Conservation (phyloP, 23 red algal species). For the Gracilaria gracilis region DNA sequence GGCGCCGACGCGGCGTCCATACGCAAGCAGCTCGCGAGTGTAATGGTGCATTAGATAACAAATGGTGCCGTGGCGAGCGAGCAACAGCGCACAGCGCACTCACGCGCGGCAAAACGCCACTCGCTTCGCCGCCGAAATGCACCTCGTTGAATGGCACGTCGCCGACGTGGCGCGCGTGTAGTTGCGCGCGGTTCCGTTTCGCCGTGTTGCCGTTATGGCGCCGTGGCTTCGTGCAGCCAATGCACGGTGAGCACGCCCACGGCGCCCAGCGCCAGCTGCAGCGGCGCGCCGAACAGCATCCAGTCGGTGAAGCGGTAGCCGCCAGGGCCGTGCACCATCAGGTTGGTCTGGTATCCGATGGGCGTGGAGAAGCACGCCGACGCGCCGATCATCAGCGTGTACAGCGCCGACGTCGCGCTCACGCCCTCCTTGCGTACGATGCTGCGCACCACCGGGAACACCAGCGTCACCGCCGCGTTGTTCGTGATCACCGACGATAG, state of each 20-base stretch:
- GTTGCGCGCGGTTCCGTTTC: background rate
- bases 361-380: constrained; percentile 72
- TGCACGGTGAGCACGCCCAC: constrained; percentile 28
- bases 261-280: constrained; percentile 27
- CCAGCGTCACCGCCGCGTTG: constrained; percentile 67
- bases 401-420: constrained; percentile 55
- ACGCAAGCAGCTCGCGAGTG: no score
- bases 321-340: constrained; percentile 67
- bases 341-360: constrained; percentile 75
- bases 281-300: constrained; percentile 40
- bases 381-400: constrained; percentile 59
- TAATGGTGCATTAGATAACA: no score
- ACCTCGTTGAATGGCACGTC: background rate
- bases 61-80: no score
- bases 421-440: constrained; percentile 18
- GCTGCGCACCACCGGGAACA: constrained; percentile 62
- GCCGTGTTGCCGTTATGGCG: no score
- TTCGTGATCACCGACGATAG: constrained; percentile 75
- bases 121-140: no score
- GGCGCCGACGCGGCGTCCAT: no score
- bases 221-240: background rate
- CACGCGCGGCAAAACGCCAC: no score
- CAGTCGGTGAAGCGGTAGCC: constrained; percentile 65
- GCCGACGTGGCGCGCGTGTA: background rate
- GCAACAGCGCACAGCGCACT: no score